Evolutionary conservation across 2,329 filamentous ascomycete genomes (phyloP), one percentile per base, ranked within the genome.

Genomic region (Huntiella bhutanensis): DNA sequence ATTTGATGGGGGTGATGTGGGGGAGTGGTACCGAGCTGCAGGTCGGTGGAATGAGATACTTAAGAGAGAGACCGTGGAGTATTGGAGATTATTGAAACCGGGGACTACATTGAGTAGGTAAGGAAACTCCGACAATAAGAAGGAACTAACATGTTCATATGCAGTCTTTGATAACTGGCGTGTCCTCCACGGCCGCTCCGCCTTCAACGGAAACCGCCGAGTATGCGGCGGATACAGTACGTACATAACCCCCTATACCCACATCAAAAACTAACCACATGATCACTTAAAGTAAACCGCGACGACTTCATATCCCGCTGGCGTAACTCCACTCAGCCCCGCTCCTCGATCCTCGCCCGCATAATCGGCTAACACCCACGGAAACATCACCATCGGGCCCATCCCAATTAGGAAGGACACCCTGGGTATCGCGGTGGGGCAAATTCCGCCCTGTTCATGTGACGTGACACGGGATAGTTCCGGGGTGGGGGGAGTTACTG

Each of bases 161-260:
- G 8, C 54, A 82, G 82, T 96, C 41, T 95, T 98, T 60, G 84
- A 98, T 58, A 96, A 98, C 57, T 95, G 88, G 86, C 73, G 91
- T 49, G 81, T 95, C 33, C 64, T 96, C 54, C 91, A 98, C 60
- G 91, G 88, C 1, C 70, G 91, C 54, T 77, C 77, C 44, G 74
- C 74, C 0, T 98, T 96, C 56, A 80, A 77, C 4, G 91, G 91
- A 1, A 76, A 81, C 57, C 70, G 91, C 53, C 77, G 87, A 53
- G 82, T 98, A 57, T 95, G 87, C 60, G 91, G 91, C 50, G 88
- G 75, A 7, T 96, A 96, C 56, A 80, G 84, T 86, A 65, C 69
- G 80, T 74, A 15, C 51, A 43, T 6, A 10, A 32, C 35, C 41
- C 16, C 19, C 19, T 22, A 12, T 35, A 1, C 15, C 33, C 17